Evolutionary conservation across 179 eudicot species (phyloP).

Genomic region (Corrigiola litoralis): DNA sequence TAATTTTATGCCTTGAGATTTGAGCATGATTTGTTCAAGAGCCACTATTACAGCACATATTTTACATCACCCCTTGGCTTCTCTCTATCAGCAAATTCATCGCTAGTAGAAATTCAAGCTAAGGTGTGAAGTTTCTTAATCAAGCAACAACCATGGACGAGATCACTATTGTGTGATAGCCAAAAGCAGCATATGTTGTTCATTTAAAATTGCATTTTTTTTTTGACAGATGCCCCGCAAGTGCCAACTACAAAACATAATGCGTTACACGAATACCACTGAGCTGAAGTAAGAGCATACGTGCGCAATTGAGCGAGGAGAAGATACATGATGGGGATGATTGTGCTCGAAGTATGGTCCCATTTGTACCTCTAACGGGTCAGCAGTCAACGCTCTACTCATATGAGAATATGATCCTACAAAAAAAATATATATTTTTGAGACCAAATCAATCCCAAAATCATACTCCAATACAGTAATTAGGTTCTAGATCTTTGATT

Average conservation of each 20-base stretch:
- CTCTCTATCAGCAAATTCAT: neutral
- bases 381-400: slow-evolving; percentile 25
- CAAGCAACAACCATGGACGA: too few relatives aligned
- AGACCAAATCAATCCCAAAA: slow-evolving; percentile 27
- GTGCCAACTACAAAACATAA: neutral
- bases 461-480: slow-evolving; percentile 20
- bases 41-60: slow-evolving; percentile 29
- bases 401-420: slow-evolving; percentile 29
- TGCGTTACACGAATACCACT: neutral
- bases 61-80: slow-evolving; percentile 26
- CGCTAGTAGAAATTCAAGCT: neutral
- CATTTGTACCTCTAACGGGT: slow-evolving; percentile 20
- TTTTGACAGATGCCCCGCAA: too few relatives aligned
- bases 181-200: neutral
- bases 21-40: slow-evolving; percentile 35
- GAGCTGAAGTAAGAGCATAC: slow-evolving; percentile 30
- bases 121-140: too few relatives aligned
- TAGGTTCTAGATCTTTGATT: slow-evolving; percentile 17
- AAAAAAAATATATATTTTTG: slow-evolving; percentile 4
- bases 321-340: slow-evolving; percentile 14
- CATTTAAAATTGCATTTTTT: neutral
- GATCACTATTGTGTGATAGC: neutral
- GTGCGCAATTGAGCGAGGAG: slow-evolving; percentile 30
- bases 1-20: too few relatives aligned
- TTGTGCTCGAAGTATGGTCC: slow-evolving; percentile 13